A percentile compares a stretch with the other conserved stretches of the same genome.
Conservation (phyloP, 768 basidiomycete species). For the Lactarius tabidus region DNA sequence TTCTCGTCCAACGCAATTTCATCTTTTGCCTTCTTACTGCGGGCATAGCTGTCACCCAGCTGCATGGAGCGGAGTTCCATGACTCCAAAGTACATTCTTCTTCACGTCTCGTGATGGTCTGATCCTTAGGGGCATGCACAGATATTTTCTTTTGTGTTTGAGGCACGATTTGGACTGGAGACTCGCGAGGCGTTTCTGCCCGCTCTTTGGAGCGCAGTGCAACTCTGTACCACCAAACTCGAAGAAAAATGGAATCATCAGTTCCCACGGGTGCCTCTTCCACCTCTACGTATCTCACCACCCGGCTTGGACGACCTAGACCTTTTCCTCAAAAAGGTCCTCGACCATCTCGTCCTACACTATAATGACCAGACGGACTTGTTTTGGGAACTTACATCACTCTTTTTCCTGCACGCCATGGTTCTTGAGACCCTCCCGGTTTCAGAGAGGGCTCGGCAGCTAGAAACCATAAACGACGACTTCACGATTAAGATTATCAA, state of each 20-base stretch:
- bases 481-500: constrained; percentile 35
- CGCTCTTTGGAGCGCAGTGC: constrained; percentile 25
- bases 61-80: constrained; percentile 54
- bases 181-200: constrained; percentile 20
- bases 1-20: constrained; percentile 48
- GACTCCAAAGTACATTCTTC: constrained; percentile 53
- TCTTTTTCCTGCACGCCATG: constrained; percentile 22
- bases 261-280: constrained; percentile 3
- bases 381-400: constrained; percentile 17
- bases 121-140: constrained; percentile 27
- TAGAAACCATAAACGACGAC: constrained; percentile 29
- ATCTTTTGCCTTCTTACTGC: constrained; percentile 46
- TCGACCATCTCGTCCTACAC: constrained; percentile 11
- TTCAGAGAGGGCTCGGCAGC: constrained; percentile 23
- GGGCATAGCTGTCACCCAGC: constrained; percentile 47
- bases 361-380: not conserved
- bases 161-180: constrained; percentile 30
- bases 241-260: not conserved
- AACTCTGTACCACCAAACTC: constrained; percentile 19
- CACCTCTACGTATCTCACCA: not conserved
- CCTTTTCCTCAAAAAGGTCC: constrained; percentile 5
- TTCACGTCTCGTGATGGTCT: not conserved
- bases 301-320: not conserved
- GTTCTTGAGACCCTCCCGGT: constrained; percentile 24
- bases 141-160: constrained; percentile 58